Conservation (phyloP, 1,284 basidiomycete genomes). For the Wolfiporia cocos region DNA sequence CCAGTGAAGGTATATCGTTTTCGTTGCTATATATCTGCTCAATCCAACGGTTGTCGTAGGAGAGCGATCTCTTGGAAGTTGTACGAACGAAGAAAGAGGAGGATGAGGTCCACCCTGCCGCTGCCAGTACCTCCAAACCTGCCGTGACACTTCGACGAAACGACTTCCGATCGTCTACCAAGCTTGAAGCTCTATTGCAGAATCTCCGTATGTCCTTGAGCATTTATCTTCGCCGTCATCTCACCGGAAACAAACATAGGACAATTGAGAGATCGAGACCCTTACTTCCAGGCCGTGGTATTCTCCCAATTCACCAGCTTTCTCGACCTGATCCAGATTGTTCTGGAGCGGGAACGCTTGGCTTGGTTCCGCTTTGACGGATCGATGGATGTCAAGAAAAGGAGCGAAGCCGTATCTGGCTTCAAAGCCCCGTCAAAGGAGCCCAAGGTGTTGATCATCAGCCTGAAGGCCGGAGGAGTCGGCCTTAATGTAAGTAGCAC, state of each 20-base stretch:
- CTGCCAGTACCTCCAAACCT: constrained; percentile 36
- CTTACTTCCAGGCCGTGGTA: constrained; percentile 78
- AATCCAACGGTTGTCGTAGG: constrained; percentile 27
- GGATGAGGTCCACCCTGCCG: constrained; percentile 24
- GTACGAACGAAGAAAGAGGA: constrained; percentile 31
- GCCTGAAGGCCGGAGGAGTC: constrained; percentile 92
- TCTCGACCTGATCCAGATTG: constrained; percentile 76
- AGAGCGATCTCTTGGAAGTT: constrained; percentile 61
- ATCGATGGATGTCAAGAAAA: constrained; percentile 84
- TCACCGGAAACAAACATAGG: no score
- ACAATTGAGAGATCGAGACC: constrained; percentile 62
- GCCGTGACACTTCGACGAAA: constrained; percentile 65
- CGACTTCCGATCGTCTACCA: constrained; percentile 85
- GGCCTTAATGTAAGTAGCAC: constrained; percentile 67
- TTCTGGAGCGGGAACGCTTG: constrained; percentile 70
- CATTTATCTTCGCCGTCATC: no score
- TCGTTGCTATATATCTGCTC: background rate
- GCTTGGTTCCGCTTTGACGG: constrained; percentile 89
- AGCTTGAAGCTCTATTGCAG: constrained; percentile 68
- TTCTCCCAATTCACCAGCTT: constrained; percentile 88
- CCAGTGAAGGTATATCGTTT: constrained; percentile 49
- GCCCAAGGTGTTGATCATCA: constrained; percentile 81
- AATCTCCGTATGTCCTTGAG: constrained; percentile 56
- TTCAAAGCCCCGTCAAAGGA: constrained; percentile 66
- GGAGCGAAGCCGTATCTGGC: constrained; percentile 68